Evolutionary conservation across 2,329 filamentous ascomycete species (phyloP).

Genomic region (Hortaea werneckii): DNA sequence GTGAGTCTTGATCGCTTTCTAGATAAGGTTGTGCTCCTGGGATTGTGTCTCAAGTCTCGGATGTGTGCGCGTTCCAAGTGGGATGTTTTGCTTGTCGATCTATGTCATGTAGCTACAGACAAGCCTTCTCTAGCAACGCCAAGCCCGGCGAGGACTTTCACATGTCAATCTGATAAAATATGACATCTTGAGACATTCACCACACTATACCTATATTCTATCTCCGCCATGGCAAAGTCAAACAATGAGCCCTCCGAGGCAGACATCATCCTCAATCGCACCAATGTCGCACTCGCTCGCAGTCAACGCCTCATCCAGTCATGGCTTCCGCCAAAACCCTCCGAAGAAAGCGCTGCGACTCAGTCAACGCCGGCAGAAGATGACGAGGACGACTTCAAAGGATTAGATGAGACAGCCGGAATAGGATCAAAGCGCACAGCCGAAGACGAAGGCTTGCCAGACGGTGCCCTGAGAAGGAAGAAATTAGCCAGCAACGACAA

Average conservation of each 20-base stretch:
- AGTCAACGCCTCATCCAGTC: constrained; percentile 46
- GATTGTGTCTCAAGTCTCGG: too few relatives aligned
- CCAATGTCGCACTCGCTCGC: constrained; percentile 44
- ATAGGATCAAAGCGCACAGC: constrained; percentile 10
- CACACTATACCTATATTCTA: too few relatives aligned
- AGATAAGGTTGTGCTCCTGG: too few relatives aligned
- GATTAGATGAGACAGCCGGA: constrained; percentile 9
- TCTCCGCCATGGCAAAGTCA: neutral
- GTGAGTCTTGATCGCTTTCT: neutral
- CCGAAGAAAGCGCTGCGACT: constrained; percentile 20
- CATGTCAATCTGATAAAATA: too few relatives aligned
- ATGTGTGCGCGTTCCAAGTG: too few relatives aligned
- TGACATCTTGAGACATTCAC: too few relatives aligned
- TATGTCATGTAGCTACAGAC: too few relatives aligned
- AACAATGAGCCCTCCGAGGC: constrained; percentile 16
- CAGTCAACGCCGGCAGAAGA: constrained; percentile 27
- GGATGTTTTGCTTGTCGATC: too few relatives aligned
- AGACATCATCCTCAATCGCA: constrained; percentile 46
- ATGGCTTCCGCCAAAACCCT: constrained; percentile 39
- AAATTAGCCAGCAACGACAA: constrained; percentile 32
- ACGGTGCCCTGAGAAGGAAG: constrained; percentile 28
- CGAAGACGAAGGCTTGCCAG: constrained; percentile 11
- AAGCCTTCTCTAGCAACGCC: too few relatives aligned
- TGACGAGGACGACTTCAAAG: constrained; percentile 44
- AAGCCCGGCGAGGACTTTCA: too few relatives aligned